Evolutionary conservation across 352 stramenopile species (phyloP), one percentile per base, ranked within the genome.

Genomic region (Pythium aristosporum): DNA sequence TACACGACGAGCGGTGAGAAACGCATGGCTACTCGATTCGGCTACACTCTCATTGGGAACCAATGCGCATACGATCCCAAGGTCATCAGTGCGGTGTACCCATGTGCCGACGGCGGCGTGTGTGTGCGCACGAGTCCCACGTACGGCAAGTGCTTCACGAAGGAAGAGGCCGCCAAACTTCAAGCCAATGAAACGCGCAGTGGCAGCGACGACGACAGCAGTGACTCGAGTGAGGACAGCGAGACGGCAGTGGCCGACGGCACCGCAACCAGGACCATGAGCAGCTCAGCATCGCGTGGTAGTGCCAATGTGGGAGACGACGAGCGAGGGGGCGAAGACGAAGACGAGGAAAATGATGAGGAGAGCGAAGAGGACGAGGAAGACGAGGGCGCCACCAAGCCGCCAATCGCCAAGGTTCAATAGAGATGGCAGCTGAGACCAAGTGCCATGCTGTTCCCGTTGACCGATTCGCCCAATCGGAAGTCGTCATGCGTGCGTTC

Each of bases 41-140:
- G 4, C 4, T 20, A 32, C 21, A 23, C 36, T 2, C 7, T 39
- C 3, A 46, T 85, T 34, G 80, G 80, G 49, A 28, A 76, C 9
- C 80, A 84, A 57, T 88, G 80, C 68, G 75, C 76, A 32, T 89
- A 82, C 68, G 77, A 88, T 64, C 74, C 52, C 52, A 79, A 69
- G 49, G 68, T 81, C 43, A 77, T 86, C 47, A 69, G 77, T 13
- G 70, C 70, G 25, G 50, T 85, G 66, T 87, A 89, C 48, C 80
- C 78, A 32, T 89, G 80, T 62, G 61, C 61, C 25, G 76, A 77
- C 10, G 46, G 44, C 30, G 68, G 76, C 42, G 64, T 75, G 3
- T 89, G 80, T 51, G 60, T 85, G 39, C 78, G 77, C 8, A 68
- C 77, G 39, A 89, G 82, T 65, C 75, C 78, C 62, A 81, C 76